Evolutionary conservation across 179 eudicot genomes (phyloP), one percentile per base, ranked within the genome.

Genomic region (Actinidia arguta): DNA sequence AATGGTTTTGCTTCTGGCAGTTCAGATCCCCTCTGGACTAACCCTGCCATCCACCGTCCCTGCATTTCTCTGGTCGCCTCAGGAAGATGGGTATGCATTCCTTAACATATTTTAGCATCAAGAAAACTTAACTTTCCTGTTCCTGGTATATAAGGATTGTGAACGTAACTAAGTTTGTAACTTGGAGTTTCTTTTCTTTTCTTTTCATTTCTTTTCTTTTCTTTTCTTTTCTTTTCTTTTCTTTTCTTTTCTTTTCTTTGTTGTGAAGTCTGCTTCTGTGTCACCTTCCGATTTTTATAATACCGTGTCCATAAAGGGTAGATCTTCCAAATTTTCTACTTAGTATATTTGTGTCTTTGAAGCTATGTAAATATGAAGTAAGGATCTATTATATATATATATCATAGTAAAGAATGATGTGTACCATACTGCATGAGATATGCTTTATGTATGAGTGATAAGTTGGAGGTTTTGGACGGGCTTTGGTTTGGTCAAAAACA

Each of bases 21-120:
- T 80, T 58, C 90, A 82, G 78, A 24, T 87, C 48, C 82, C 85
- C 18, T 83, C 63, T 2, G 87, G 83, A 84, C 62, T 86, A 64
- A 68, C 79, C 61, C 73, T 72, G 22, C 85, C 81, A 24, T 74
- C 83, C 72, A 89, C 88, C 1, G 85, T 83, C 69, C 91, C 91
- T 85, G 89, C 91, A 11, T 83, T 88, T 83, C 88, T 89, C 78
- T 89, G 91, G 91, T 87, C 91, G 56, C 78, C 88, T 42, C 90
- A 85, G 62, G 64, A 73, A 72, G 85, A 87, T 73, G 82, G 85
- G 91, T 89, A 85, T 58, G 88, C 47, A 54, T 71, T 39, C 4
- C 4, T 16, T 52, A n/a, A 39, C 4, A 39, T 39, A 39, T 39
- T 39, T 39, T 39, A 6, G 20, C 20, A 44, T 20, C 13, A 9